These are phyloP conservation scores for Calonectria hongkongensis DNA, from an alignment of 2,329 filamentous ascomycete genomes.

Conservation along the genomic window DNA sequence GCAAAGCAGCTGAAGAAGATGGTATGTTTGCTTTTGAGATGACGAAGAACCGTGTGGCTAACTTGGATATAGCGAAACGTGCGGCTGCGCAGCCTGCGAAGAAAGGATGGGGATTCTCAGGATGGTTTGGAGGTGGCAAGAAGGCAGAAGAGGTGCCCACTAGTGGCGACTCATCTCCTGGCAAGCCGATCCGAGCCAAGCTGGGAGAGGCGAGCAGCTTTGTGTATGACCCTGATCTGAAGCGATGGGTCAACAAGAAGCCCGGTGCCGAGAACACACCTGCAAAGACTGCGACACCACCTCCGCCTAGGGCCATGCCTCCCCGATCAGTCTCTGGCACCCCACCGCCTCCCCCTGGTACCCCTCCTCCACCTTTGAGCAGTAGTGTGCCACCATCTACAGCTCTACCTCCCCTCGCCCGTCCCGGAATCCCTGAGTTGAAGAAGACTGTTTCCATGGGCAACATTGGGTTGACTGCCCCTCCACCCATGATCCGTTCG, in stretches of 20 bases:
- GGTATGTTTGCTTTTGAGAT: conserved; percentile 65
- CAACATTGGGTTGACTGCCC: conserved; percentile 56
- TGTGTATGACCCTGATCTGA: conserved; percentile 95
- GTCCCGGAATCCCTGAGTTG: conserved; percentile 56
- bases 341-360: conserved; percentile 66
- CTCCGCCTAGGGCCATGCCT: conserved; percentile 81
- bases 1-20: conserved; percentile 86
- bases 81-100: conserved; percentile 71
- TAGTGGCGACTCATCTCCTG: conserved; percentile 64
- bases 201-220: conserved; percentile 95
- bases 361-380: conserved; percentile 58
- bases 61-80: conserved; percentile 72
- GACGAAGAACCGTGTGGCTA: conserved; percentile 30
- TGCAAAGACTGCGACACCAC: conserved; percentile 81
- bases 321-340: conserved; percentile 73
- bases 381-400: conserved; percentile 58
- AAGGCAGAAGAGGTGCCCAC: conserved; percentile 63
- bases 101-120: conserved; percentile 86
- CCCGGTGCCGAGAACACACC: conserved; percentile 78
- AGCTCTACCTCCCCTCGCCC: conserved; percentile 55
- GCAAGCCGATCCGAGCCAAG: conserved; percentile 90
- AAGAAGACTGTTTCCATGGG: conserved; percentile 61
- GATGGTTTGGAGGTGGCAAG: conserved; percentile 88
- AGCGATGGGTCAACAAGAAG: conserved; percentile 99
- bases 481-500: conserved; percentile 67